phyloP scores from a whole-genome alignment of 148 eudicot species.

The Chenopodium berlandieri region DNA sequence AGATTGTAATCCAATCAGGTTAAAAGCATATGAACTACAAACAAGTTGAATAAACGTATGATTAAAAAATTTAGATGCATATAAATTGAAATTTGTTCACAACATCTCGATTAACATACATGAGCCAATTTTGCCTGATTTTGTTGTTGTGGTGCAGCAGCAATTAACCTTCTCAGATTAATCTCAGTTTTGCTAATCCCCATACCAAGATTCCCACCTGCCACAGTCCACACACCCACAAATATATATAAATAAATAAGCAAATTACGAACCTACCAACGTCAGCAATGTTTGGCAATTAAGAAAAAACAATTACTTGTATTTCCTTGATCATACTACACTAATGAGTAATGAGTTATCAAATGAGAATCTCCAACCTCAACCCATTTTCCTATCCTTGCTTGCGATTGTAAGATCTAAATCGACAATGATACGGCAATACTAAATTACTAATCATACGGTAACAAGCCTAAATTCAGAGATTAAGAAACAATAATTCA shows the following conservation, averaged over 20 bases:
- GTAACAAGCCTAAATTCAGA: too few relatives aligned
- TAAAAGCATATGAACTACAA: not conserved
- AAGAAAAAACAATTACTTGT: too few relatives aligned
- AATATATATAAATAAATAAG: not conserved
- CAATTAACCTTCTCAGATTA: constrained; percentile 74
- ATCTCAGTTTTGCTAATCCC: constrained; percentile 78
- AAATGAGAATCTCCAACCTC: too few relatives aligned
- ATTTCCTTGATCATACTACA: too few relatives aligned
- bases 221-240: not conserved
- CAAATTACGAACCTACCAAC: too few relatives aligned
- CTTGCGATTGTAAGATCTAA: too few relatives aligned
- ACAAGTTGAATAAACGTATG: not conserved
- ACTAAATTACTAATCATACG: too few relatives aligned
- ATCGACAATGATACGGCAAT: too few relatives aligned
- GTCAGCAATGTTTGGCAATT: too few relatives aligned
- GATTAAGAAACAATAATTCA: too few relatives aligned
- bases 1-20: not conserved
- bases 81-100: not conserved
- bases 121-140: constrained; percentile 77
- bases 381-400: too few relatives aligned
- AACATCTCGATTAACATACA: constrained; percentile 34
- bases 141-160: constrained; percentile 71
- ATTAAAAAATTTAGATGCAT: not conserved
- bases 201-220: constrained; percentile 33
- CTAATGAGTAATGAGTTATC: too few relatives aligned